Base-by-base conservation (phyloP, 2,329 filamentous ascomycete genomes). In the Ceratocystiopsis minuta region DNA sequence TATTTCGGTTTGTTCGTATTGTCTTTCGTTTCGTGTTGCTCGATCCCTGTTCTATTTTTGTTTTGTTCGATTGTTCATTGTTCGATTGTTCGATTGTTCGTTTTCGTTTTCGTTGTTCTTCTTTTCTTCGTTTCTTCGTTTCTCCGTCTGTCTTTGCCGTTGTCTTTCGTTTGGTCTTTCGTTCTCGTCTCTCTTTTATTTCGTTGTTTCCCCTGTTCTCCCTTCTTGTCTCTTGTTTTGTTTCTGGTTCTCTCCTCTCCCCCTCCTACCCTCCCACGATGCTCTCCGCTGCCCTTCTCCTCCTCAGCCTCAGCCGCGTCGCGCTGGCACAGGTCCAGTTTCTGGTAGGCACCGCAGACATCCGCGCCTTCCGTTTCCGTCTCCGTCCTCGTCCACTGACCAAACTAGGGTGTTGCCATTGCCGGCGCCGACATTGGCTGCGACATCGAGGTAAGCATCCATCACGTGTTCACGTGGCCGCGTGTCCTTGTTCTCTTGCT, bases 361-460 rank as follows among this genome's bases (percentile, higher is more conserved):
- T 20, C 34, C 11, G 11, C 15, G 15, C 18, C 17, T 31, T 17
- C 15, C 6, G 16, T 4, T 12, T 4, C 14, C 3, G 6, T 20
- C 5, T 20, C n/a, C n/a, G n/a, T n/a, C n/a, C 16, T 3, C 16
- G 6, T n/a, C 12, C 1, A 12, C 36, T 37, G 20, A 37, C 17
- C 13, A 14, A n/a, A 20, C 20, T 32, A 49, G 47, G 48, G 48
- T 28, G 38, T 49, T 13, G 46, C 48, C 48, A 64, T 67, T 42
- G 59, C 64, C 6, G 65, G 65, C 2, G 65, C 64, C 42, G 65
- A 68, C 44, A 67, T 67, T 46, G 62, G 63, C n/a, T 64, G 61
- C 45, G 48, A 47, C 13, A 66, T 60, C 5, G 55, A 60, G 47
- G 51, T 52, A n/a, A n/a, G n/a, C n/a, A 39, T 34, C 6, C 6